Evolutionary conservation across 2,329 filamentous ascomycete species (phyloP), one percentile per base, ranked within the genome.

Genomic region (Microthyrium microscopicum): DNA sequence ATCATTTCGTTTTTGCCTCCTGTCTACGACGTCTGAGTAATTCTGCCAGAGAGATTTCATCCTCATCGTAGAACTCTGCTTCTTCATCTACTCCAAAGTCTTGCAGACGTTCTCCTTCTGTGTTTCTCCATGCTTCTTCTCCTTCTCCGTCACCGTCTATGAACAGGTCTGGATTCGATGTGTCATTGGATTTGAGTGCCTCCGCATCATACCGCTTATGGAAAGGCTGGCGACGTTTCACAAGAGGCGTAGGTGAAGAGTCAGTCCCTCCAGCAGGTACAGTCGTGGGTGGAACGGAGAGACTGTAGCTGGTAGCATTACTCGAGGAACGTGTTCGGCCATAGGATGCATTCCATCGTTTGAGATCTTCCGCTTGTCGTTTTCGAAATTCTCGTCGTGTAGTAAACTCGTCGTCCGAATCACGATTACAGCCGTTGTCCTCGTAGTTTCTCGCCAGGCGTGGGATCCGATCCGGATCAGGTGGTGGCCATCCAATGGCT

Each of bases 51-150:
- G 79, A 80, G 11, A 87, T 56, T 44, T 84, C 73, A 39, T 76
- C 71, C 24, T 67, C 63, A 42, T 71, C 63, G 19, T 71, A 69
- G 29, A 74, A 74, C 40, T 83, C 76, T 1, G 66, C 68, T 11
- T 80, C 77, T 45, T 83, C 77, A 43, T 87, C 81, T 0, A 89
- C 79, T 2, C 81, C 81, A 46, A 75, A 89, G 45, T 89, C 81
- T 26, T 68, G 62, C 31, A 89, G 54, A 21, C 71, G 61, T 47
- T 87, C 78, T 2, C 80, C 81, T 33, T 87, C 79, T 0, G 70
- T 64, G 42, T 85, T 87, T 0, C 64, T 70, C 80, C 80, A 89
- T 4, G 59, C 66, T 26, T 65, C 64, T 45, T 69, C 62, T 4
- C 66, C 68, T 5, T 44, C 40, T n/a, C n/a, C n/a, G 7, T 40